Evolutionary conservation across 352 stramenopile species (phyloP), one percentile per base, ranked within the genome.

Genomic region (Phytophthora pluvialis): DNA sequence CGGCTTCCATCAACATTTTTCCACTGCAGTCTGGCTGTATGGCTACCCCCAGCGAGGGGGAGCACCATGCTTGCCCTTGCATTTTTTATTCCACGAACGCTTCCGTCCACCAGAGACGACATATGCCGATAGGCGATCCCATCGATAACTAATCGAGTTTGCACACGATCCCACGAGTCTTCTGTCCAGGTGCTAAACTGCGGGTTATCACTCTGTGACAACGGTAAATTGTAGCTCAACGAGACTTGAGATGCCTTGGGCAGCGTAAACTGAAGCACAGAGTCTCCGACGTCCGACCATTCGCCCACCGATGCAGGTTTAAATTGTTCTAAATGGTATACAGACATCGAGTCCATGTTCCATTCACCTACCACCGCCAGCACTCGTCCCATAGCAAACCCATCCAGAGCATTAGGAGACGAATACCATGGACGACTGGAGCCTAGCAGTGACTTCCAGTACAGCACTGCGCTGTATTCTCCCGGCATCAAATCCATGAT

Each of bases 251-350:
- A 84, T 28, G 70, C 65, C 9, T 80, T 85, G 8, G 80, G 72
- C 10, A 94, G 58, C 3, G 60, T 78, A 44, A 94, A 94, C 21
- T 90, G 74, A n/a, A 92, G 75, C 9, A 92, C 70, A 13, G 86
- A 92, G 46, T 91, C 77, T 15, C 86, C 86, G 16, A 94, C 86
- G 46, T 92, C 83, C 1, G 83, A 94, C 86, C 86, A 94, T 6
- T 84, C 58, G 4, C 73, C 68, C 1, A 76, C 35, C 28, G 75
- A 53, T 12, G 54, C 21, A 33, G 70, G 44, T 6, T 64, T 75
- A 43, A 50, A 81, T 35, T 86, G 70, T 8, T 80, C 56, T 16
- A 90, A 62, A 49, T 74, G 66, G 47, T 91, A 94, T 5, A 89
- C 68, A 0, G 86, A 90, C 10, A 91, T 62, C 2, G 67, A 70